These are phyloP conservation scores for Pelargonium fulgidum DNA, from an alignment of 441 rosid genomes.

Conservation along the genomic window DNA sequence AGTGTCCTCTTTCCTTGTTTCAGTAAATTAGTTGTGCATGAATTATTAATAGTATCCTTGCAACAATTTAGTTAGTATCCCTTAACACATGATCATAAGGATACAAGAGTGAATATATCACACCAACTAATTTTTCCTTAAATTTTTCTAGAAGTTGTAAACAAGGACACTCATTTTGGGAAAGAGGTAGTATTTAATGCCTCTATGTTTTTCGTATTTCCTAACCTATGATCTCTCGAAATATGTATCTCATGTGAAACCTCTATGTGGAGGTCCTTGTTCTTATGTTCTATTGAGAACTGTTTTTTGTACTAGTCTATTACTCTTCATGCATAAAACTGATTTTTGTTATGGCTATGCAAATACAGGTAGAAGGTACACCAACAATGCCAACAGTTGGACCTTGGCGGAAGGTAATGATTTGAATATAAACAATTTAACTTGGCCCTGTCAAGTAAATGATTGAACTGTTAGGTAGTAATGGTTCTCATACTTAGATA, in stretches of 20 bases:
- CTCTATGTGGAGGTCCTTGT: not conserved
- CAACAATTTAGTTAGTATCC: no score
- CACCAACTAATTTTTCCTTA: no score
- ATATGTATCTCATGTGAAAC: not conserved
- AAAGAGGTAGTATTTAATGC: no score
- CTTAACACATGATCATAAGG: no score
- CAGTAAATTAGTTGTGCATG: no score
- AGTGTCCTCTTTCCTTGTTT: no score
- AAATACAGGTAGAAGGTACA: not conserved
- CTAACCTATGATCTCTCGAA: not conserved
- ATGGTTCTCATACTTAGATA: not conserved
- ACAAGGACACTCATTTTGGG: no score
- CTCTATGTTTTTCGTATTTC: not conserved
- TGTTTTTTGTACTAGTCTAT: not conserved
- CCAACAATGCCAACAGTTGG: not conserved
- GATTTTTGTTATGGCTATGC: not conserved
- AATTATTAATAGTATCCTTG: no score
- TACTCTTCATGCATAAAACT: not conserved
- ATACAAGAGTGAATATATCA: no score
- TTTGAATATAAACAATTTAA: not conserved
- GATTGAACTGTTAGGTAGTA: not conserved
- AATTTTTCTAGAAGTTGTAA: no score
- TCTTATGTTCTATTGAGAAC: not conserved
- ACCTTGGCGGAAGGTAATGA: not conserved
- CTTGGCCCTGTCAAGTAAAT: not conserved